Percentiles rank a stretch among this genome's conserved stretches.
phyloP scores from a whole-genome alignment of 2,329 filamentous ascomycete species.

The Colletotrichum agaves region DNA sequence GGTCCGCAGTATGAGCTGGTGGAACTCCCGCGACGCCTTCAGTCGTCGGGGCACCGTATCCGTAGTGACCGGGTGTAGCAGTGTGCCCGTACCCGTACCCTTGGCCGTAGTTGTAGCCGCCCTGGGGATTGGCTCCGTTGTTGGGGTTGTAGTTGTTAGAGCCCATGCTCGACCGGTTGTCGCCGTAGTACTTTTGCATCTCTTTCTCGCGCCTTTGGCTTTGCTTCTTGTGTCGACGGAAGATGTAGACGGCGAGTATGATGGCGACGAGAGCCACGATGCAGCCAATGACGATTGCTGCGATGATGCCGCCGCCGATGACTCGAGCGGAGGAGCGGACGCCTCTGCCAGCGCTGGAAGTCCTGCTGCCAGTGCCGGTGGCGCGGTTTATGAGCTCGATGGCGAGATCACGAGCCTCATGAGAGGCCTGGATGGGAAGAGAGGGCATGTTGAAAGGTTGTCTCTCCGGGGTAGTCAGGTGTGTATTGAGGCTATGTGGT shows the following conservation, averaged over 20 bases:
- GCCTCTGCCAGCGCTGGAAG: neutral
- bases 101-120: constrained; percentile 15
- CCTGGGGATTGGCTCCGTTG: constrained; percentile 7
- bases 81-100: constrained; percentile 30
- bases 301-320: constrained; percentile 25
- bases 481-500: neutral
- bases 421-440: neutral
- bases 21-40: constrained; percentile 7
- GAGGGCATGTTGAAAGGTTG: constrained; percentile 1
- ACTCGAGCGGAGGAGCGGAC: neutral
- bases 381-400: neutral
- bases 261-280: neutral
- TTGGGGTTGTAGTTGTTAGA: constrained; percentile 9
- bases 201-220: constrained; percentile 5
- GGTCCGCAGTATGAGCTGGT: constrained; percentile 15
- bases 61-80: constrained; percentile 14
- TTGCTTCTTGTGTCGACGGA: constrained; percentile 16
- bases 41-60: constrained; percentile 6
- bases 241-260: neutral
- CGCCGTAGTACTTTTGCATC: constrained; percentile 31
- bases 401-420: neutral
- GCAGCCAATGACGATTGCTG: constrained; percentile 14
- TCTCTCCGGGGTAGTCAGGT: neutral
- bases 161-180: constrained; percentile 28
- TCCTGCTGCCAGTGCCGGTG: neutral